phyloP scores from a whole-genome alignment of 208 protist species.

The Acanthamoeba lugdunensis region DNA sequence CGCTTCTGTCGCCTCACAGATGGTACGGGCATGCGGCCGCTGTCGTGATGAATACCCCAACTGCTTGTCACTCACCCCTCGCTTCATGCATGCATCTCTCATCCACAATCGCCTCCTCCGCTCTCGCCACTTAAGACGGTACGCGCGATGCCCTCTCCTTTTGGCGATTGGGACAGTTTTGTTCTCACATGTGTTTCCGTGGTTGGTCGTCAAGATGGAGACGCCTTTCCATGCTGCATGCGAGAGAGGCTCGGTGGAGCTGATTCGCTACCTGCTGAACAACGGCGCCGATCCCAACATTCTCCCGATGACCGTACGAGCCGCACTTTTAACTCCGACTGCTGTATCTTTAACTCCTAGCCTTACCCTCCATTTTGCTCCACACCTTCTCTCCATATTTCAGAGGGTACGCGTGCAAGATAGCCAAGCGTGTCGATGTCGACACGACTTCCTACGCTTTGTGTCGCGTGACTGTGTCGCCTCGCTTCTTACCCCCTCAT shows the following conservation, averaged over 20 bases:
- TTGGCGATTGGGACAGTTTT: not conserved
- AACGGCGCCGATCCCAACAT: constrained; percentile 51
- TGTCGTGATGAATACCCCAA: not conserved
- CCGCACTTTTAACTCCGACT: not conserved
- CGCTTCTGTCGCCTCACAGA: not conserved
- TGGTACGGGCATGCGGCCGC: not conserved
- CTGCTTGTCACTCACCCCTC: not conserved
- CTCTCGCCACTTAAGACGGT: not conserved
- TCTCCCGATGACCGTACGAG: not conserved
- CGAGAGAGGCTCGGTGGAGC: constrained; percentile 7
- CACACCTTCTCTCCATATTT: not conserved
- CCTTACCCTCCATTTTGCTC: not conserved
- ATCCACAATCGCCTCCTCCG: not conserved
- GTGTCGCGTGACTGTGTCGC: not conserved
- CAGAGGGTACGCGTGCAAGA: not conserved
- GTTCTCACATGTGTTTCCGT: no score
- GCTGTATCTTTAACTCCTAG: not conserved
- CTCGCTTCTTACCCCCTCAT: not conserved
- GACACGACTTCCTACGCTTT: not conserved
- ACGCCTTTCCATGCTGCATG: constrained; percentile 36
- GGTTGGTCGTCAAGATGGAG: not conserved
- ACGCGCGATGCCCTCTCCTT: no score
- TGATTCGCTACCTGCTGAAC: constrained; percentile 46
- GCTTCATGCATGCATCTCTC: not conserved
- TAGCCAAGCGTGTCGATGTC: not conserved